Base-by-base conservation (phyloP, 2,329 filamentous ascomycete species). In the Sporothrix humicola region DNA sequence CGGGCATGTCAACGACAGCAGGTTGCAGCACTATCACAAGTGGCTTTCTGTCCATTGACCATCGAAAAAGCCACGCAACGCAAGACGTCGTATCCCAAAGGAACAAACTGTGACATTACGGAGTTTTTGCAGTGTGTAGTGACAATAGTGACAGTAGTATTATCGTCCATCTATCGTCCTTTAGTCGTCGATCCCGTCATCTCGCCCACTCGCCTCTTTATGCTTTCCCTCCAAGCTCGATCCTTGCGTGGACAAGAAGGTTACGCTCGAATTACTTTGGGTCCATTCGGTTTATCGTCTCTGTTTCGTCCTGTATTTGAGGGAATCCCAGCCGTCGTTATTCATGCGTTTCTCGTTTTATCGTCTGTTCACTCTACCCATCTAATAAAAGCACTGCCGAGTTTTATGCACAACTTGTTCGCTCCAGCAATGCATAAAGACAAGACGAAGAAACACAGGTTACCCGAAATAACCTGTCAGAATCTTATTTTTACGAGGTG, bases 301-400 rank as follows among this genome's bases (percentile, higher is more conserved):
- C 59, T 63, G 17, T 46, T 63, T 63, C 56, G 13, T 59, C 56
- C 56, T 59, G 56, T 59, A 59, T 59, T 37, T 50, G 23, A 37
- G 31, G 31, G 31, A 37, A 37, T 50, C 48, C 15, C 26, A 9
- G 5, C 13, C 56, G 26, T n/a, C 13, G 13, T 13, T 1, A 37
- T 59, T 59, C 26, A 59, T 59, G 56, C 56, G 31, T 26, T 58
- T 10, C 56, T 31, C 31, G 31, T 37, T 37, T 37, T 37, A 2
- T 37, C 31, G 23, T 26, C 23, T 26, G 23, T 26, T 26, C 23
- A 26, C 23, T 26, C 23, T 26, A 26, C n/a, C 52, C 20, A 52
- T 26, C 52, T 37, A 37, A 37, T 37, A 37, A 37, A 37, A 37
- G 31, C 23, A 23, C 52, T 59, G 56, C 56, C 26, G 59, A n/a